Conservation (phyloP, 1,139 yeast species). For the Magnusiomyces sp. region DNA sequence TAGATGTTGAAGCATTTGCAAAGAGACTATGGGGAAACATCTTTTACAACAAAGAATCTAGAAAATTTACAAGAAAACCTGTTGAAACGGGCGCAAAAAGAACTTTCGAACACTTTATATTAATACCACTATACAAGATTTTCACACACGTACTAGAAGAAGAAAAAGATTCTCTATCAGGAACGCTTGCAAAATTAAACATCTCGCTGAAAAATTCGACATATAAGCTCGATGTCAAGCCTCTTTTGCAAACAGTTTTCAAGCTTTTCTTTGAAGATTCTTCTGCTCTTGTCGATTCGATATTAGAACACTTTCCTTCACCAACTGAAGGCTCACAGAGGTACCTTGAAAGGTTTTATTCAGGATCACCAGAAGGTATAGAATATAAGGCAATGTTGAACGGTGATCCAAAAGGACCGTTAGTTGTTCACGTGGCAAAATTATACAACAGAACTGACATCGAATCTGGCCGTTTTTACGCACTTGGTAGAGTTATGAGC, state of each 20-base stretch:
- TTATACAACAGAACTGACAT: slow-evolving; percentile 44
- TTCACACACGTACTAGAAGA: slow-evolving; percentile 53
- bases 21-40: slow-evolving; percentile 71
- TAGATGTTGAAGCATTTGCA: slow-evolving; percentile 41
- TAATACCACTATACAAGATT: slow-evolving; percentile 76
- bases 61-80: slow-evolving; percentile 40
- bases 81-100: slow-evolving; percentile 33
- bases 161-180: slow-evolving; percentile 37
- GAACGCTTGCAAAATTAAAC: slow-evolving; percentile 36
- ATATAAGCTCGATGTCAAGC: slow-evolving; percentile 44
- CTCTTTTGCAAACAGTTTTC: slow-evolving; percentile 50
- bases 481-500: slow-evolving; percentile 52
- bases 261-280: slow-evolving; percentile 46
- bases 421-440: slow-evolving; percentile 55
- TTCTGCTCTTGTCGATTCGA: slow-evolving; percentile 47
- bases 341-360: slow-evolving; percentile 19
- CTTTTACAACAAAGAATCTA: slow-evolving; percentile 40
- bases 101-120: slow-evolving; percentile 59
- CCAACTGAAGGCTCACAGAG: slow-evolving; percentile 34
- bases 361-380: slow-evolving; percentile 24
- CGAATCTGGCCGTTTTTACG: slow-evolving; percentile 36
- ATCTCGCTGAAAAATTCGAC: slow-evolving; percentile 27
- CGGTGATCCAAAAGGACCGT: slow-evolving; percentile 37
- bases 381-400: slow-evolving; percentile 20
- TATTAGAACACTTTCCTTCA: slow-evolving; percentile 34